A percentile compares a stretch with the other conserved stretches of the same genome.
These are phyloP conservation scores for Populus pruinosa DNA, from an alignment of 345 rosid species.

Conservation along the genomic window DNA sequence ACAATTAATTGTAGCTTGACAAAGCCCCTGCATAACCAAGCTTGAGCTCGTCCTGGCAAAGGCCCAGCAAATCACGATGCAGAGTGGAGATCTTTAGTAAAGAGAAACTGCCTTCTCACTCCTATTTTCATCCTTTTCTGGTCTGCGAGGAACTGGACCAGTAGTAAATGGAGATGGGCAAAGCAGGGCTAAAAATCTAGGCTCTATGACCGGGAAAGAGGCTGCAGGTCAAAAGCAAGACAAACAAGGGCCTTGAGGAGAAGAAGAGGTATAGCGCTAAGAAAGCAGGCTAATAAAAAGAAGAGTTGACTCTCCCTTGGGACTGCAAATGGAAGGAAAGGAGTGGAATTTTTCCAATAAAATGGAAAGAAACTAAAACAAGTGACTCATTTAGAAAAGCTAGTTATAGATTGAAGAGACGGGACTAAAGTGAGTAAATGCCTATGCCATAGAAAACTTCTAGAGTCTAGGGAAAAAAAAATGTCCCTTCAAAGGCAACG, in stretches of 20 bases:
- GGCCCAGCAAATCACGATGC: conserved; percentile 59
- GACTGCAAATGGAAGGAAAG: no score
- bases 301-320: background rate
- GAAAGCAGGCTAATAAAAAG: no score
- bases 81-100: conserved; percentile 47
- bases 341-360: no score
- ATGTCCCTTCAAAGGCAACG: background rate
- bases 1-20: conserved; percentile 31
- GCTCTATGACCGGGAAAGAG: no score
- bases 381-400: background rate
- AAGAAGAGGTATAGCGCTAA: no score
- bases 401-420: background rate
- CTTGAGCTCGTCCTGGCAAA: conserved; percentile 51
- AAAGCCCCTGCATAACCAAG: conserved; percentile 43
- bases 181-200: no score
- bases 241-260: no score
- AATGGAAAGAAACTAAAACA: background rate
- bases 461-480: no score
- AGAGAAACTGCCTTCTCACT: background rate
- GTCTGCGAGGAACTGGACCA: no score
- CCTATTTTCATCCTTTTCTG: no score
- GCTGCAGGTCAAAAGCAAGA: no score
- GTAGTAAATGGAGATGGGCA: no score
- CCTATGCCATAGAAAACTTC: background rate
- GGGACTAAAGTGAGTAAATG: background rate